Evolutionary conservation across 768 basidiomycete genomes (phyloP), one percentile per base, ranked within the genome.

Genomic region (Phallus indusiatus): DNA sequence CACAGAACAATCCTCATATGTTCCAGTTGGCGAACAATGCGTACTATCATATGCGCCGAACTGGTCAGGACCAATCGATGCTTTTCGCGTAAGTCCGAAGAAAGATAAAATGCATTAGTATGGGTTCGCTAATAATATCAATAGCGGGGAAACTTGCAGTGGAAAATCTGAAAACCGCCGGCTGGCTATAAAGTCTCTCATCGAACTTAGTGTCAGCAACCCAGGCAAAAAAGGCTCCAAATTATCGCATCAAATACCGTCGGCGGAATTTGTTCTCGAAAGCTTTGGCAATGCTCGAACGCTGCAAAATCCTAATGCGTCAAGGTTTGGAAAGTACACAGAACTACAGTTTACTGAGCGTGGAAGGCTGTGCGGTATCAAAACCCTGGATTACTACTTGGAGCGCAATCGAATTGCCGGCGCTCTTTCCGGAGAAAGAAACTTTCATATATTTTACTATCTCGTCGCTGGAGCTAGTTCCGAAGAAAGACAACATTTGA

Each of bases 371-470:
- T 84, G 78, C 50, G 96, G 96, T 62, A 76, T 92, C 69, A 98
- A 98, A 72, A 94, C 93, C 0, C 84, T 98, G 63, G 94, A 97
- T 68, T 97, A 99, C 74, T 95, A 95, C 72, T 81, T 99, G 54
- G 93, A 97, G 70, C 78, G 90, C 56, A 90, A 86, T 65, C 84
- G 94, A 10, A 92, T 97, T n/a, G 81, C 91, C 6, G 83, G 84
- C 20, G 82, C 89, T 0, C 89, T 91, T 0, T 89, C 86, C 0
- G 94, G 93, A 56, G 94, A 99, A 71, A 83, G 94, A 11, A 97
- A 96, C 64, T 97, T 98, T 70, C 94, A 99, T 71, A 93, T 95
- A 36, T 96, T 98, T 72, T 97, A 98, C 69, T 96, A 96, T 70
- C 82, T 99, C 66, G 84, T 94, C 60, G 88, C 92, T 0, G 95